Evolutionary conservation across 2,329 filamentous ascomycete species (phyloP), one percentile per base, ranked within the genome.

Genomic region (Cordyceps fumosorosea): DNA sequence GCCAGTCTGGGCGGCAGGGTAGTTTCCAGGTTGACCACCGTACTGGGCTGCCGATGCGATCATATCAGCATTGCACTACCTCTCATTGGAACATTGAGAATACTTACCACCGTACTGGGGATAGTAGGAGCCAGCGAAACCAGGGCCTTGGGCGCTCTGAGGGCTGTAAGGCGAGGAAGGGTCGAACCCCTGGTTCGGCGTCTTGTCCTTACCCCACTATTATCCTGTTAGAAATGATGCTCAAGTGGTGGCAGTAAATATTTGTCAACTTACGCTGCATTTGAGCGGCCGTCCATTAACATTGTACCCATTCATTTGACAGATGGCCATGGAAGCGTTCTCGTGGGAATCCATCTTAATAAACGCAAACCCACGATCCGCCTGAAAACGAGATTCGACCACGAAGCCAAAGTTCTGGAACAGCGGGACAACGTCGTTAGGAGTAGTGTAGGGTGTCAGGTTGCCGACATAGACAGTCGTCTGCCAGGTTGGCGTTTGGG

Each of bases 271-370:
- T 89, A 98, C 93, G 77, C 93, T 98, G 84, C 95, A 99, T 84
- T 99, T 99, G 69, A 99, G 78, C 59, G 95, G 95, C 67, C 95
- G 88, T 58, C 95, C 95, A 71, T 99, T 97, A 70, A 99, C 93
- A 68, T 97, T 96, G 80, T 98, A 99, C 37, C 93, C 93, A 70
- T 93, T 98, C 72, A 99, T 84, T 74, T 98, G 93, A 78, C 95
- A 99, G 72, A 99, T 99, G 40, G 93, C 92, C 89, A 96, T 96
- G 60, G 95, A 93, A 3, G 95, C 95, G 72, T 97, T 97, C 79
- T 99, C 95, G 72, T 99, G 95, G 7, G 88, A 89, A 74, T 99
- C 95, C 93, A 99, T 96, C 82, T 99, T 99, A 76, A 99, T 91
- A 75, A 99, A 99, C 8, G 95, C 92, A 74, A 99, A 99, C 16